Conservation (phyloP, 2,329 filamentous ascomycete species). For the Onygena corvina region DNA sequence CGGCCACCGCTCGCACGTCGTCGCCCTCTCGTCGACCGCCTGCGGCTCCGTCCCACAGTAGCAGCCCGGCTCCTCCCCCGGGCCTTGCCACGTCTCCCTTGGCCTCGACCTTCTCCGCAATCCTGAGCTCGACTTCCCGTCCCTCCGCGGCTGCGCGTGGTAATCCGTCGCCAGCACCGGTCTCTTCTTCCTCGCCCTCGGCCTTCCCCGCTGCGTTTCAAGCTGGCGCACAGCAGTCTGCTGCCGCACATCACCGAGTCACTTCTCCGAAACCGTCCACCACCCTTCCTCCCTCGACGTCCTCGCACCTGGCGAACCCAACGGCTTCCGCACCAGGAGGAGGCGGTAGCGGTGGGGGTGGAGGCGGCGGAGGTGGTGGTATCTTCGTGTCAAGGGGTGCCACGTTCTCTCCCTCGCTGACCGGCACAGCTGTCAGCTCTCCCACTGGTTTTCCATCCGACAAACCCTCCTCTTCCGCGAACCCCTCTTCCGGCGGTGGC, state of each 20-base stretch:
- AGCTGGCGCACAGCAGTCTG: slow-evolving; percentile 42
- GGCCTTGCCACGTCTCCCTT: slow-evolving; percentile 40
- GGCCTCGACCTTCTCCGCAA: slow-evolving; percentile 42
- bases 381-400: slow-evolving; percentile 46
- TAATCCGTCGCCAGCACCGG: slow-evolving; percentile 44
- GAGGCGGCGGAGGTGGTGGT: slow-evolving; percentile 42
- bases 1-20: slow-evolving; percentile 30
- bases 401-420: slow-evolving; percentile 49
- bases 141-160: slow-evolving; percentile 41
- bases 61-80: slow-evolving; percentile 38
- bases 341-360: slow-evolving; percentile 41
- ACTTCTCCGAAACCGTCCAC: slow-evolving; percentile 43
- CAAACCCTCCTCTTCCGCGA: slow-evolving; percentile 31
- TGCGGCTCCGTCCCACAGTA: slow-evolving; percentile 34
- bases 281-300: slow-evolving; percentile 44
- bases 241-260: slow-evolving; percentile 40
- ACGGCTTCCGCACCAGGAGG: slow-evolving; percentile 42
- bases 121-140: slow-evolving; percentile 40
- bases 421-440: slow-evolving; percentile 43
- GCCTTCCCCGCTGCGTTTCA: slow-evolving; percentile 41
- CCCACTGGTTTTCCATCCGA: slow-evolving; percentile 42
- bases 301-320: slow-evolving; percentile 45
- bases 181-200: slow-evolving; percentile 41
- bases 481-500: slow-evolving; percentile 26
- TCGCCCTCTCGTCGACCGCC: slow-evolving; percentile 35